Conservation (phyloP, 345 rosid genomes). For the Bruguiera sexangula region DNA sequence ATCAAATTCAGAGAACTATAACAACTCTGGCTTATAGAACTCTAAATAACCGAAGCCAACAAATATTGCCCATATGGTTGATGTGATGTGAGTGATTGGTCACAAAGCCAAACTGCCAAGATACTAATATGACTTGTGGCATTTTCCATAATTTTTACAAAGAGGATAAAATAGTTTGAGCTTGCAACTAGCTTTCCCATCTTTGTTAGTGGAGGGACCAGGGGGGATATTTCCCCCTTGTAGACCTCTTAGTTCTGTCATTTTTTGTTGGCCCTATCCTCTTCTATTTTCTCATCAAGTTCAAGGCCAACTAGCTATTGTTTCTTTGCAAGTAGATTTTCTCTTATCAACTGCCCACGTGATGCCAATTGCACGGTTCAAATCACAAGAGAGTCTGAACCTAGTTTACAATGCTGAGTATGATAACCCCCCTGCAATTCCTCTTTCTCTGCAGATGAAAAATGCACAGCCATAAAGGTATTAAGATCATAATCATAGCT, state of each 20-base stretch:
- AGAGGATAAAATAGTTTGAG: background rate
- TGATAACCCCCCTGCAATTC: too few relatives aligned
- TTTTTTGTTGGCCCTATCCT: background rate
- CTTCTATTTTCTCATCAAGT: background rate
- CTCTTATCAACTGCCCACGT: too few relatives aligned
- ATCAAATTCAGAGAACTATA: too few relatives aligned
- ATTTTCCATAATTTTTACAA: background rate
- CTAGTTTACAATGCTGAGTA: too few relatives aligned
- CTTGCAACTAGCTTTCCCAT: background rate
- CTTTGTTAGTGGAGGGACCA: background rate
- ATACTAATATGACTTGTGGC: background rate
- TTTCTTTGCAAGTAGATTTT: too few relatives aligned
- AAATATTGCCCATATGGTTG: conserved; percentile 19
- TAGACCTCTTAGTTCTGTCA: background rate
- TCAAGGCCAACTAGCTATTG: too few relatives aligned
- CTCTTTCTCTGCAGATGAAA: too few relatives aligned
- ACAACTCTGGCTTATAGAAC: too few relatives aligned
- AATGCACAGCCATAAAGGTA: too few relatives aligned
- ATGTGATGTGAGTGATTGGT: conserved; percentile 1
- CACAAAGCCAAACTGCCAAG: conserved; percentile 4
- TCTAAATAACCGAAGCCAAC: background rate
- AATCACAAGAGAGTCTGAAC: too few relatives aligned
- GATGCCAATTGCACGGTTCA: too few relatives aligned
- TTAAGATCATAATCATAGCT: too few relatives aligned
- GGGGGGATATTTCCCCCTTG: background rate